phyloP scores from a whole-genome alignment of 768 basidiomycete genomes.

The Calocybe cyanea region DNA sequence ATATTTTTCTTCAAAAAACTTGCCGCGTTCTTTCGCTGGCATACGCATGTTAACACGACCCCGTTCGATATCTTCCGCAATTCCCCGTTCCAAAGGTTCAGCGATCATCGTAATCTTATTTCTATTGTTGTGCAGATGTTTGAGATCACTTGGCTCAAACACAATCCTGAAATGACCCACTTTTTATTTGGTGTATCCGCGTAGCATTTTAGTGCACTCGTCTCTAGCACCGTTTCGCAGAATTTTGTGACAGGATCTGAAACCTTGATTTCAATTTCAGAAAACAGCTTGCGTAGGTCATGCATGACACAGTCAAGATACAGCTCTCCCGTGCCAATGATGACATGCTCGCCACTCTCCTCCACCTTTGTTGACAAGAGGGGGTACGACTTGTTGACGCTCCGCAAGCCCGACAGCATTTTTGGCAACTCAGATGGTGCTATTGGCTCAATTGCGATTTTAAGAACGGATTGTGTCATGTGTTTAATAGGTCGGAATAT shows the following conservation, averaged over 20 bases:
- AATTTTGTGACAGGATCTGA: slow-evolving; percentile 99
- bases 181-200: slow-evolving; percentile 99
- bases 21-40: slow-evolving; percentile 91
- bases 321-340: slow-evolving; percentile 95
- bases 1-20: slow-evolving; percentile 95
- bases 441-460: slow-evolving; percentile 98
- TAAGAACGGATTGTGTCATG: slow-evolving; percentile 94
- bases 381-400: slow-evolving; percentile 97
- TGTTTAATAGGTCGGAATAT: slow-evolving; percentile 97
- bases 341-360: slow-evolving; percentile 95
- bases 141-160: slow-evolving; percentile 7
- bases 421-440: slow-evolving; percentile 97
- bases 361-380: slow-evolving; percentile 94
- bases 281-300: slow-evolving; percentile 85
- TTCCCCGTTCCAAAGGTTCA: slow-evolving; percentile 91
- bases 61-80: slow-evolving; percentile 94
- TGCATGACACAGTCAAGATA: slow-evolving; percentile 98
- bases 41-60: slow-evolving; percentile 93
- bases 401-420: slow-evolving; percentile 95
- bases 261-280: slow-evolving; percentile 99
- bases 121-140: slow-evolving; percentile 39
- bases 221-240: slow-evolving; percentile 97
- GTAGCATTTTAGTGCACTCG: slow-evolving; percentile 96
- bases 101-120: slow-evolving; percentile 99
- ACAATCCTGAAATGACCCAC: slow-evolving; percentile 42